Conservation (phyloP, 257 asterid species). For the Datura wrightii region DNA sequence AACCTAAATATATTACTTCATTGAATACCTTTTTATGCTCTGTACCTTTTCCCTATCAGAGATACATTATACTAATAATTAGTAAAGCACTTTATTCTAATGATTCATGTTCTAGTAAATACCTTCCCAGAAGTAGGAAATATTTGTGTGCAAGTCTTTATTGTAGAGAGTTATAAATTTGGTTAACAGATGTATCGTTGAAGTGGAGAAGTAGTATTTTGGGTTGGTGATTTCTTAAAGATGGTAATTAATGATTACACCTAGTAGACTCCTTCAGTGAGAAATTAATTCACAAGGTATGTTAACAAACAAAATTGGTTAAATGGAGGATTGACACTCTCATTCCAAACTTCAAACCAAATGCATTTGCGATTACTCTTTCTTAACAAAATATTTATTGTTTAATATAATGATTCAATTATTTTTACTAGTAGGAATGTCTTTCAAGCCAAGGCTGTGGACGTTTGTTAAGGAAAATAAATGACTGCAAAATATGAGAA, state of each 20-base stretch:
- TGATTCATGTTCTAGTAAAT: not conserved
- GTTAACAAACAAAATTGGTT: not conserved
- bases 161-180: not conserved
- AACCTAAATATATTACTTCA: not conserved
- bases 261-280: not conserved
- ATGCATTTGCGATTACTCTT: not conserved
- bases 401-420: too few species aligned
- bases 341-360: not conserved
- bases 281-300: not conserved
- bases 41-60: too few species aligned
- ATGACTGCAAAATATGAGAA: too few species aligned
- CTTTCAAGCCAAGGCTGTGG: too few species aligned
- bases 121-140: not conserved
- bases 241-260: not conserved
- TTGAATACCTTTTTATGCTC: too few species aligned
- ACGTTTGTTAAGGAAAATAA: too few species aligned
- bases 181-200: not conserved
- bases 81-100: not conserved
- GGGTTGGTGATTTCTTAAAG: conserved; percentile 6
- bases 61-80: not conserved
- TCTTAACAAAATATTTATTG: too few species aligned
- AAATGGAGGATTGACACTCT: not conserved
- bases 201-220: not conserved
- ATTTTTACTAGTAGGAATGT: too few species aligned
- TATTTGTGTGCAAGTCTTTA: not conserved